Percentiles rank a stretch among this genome's conserved stretches.
Evolutionary conservation across 108 stramenopile species (phyloP).

Genomic region (Cyclostephanos tholiformis): DNA sequence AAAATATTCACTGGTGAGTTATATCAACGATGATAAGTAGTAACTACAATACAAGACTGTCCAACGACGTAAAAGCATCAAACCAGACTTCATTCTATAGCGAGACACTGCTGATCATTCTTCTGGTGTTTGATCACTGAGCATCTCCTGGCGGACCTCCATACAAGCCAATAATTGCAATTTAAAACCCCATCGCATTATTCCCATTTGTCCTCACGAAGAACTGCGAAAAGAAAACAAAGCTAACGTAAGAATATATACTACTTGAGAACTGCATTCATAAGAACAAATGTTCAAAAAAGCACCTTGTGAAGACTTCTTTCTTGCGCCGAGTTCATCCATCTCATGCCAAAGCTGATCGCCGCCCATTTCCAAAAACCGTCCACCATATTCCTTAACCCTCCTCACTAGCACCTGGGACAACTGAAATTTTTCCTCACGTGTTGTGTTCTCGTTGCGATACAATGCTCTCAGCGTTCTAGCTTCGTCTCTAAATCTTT

Average conservation of each 20-base stretch:
- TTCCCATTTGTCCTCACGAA: constrained; percentile 48
- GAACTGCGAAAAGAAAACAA: constrained; percentile 7
- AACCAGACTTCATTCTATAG: not conserved
- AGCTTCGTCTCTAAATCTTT: constrained; percentile 38
- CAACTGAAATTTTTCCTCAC: constrained; percentile 28
- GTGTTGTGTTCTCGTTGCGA: constrained; percentile 9
- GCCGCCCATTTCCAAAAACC: constrained; percentile 36
- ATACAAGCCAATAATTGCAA: too few species aligned
- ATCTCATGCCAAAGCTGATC: constrained; percentile 44
- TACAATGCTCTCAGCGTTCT: constrained; percentile 21
- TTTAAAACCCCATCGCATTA: not conserved
- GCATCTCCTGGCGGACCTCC: not conserved
- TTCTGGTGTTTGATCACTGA: too few species aligned
- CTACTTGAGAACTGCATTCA: not conserved
- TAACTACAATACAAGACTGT: too few species aligned
- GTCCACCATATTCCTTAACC: constrained; percentile 46
- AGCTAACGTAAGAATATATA: not conserved
- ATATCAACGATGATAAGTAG: too few species aligned
- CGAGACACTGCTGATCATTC: too few species aligned
- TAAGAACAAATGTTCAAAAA: not conserved
- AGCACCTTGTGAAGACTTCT: constrained; percentile 50
- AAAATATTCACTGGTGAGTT: too few species aligned
- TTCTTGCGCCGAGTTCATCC: constrained; percentile 27
- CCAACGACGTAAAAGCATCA: too few species aligned
- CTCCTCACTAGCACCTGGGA: constrained; percentile 21